These are phyloP conservation scores for Bryoerythrophyllum caledonicum DNA, from an alignment of 225 moss, liverwort and hornwort species.

Conservation along the genomic window DNA sequence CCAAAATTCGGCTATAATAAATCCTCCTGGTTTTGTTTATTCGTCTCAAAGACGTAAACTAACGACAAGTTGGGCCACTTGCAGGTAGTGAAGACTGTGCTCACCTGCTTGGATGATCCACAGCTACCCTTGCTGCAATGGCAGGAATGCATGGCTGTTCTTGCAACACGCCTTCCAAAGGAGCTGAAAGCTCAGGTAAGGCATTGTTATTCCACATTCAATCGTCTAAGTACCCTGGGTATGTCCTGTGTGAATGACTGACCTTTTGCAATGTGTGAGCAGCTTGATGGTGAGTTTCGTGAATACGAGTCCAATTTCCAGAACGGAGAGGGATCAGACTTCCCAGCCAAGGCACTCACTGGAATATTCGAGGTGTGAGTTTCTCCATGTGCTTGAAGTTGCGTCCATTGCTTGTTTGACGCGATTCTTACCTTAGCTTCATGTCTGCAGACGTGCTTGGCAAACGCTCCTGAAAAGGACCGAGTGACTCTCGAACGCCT, in stretches of 20 bases:
- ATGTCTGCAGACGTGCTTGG: conserved; percentile 42
- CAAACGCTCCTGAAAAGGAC: conserved; percentile 49
- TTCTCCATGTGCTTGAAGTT: conserved; percentile 1
- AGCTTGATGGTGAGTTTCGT: conserved; percentile 79
- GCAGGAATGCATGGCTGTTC: conserved; percentile 95
- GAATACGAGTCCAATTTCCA: conserved; percentile 78
- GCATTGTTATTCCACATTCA: neutral
- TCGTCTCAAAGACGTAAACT: neutral
- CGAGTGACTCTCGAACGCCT: conserved; percentile 67
- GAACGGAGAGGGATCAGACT: conserved; percentile 66
- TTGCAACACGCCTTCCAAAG: conserved; percentile 88
- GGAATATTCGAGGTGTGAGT: conserved; percentile 70
- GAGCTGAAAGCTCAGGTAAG: conserved; percentile 79
- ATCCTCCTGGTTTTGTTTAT: neutral
- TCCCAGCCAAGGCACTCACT: conserved; percentile 78
- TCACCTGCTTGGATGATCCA: conserved; percentile 94
- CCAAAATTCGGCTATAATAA: neutral
- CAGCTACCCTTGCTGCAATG: conserved; percentile 89
- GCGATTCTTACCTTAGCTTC: conserved; percentile 13
- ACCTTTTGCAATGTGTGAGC: conserved; percentile 32
- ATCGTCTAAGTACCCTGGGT: neutral
- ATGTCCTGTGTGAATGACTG: neutral
- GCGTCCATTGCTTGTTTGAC: neutral
- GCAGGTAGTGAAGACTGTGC: conserved; percentile 89
- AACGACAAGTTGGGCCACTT: conserved; percentile 15